A percentile compares a stretch with the other conserved stretches of the same genome.
These are phyloP conservation scores for Cystobasidiopsis lactophilus DNA, from an alignment of 768 basidiomycete species.

Conservation along the genomic window DNA sequence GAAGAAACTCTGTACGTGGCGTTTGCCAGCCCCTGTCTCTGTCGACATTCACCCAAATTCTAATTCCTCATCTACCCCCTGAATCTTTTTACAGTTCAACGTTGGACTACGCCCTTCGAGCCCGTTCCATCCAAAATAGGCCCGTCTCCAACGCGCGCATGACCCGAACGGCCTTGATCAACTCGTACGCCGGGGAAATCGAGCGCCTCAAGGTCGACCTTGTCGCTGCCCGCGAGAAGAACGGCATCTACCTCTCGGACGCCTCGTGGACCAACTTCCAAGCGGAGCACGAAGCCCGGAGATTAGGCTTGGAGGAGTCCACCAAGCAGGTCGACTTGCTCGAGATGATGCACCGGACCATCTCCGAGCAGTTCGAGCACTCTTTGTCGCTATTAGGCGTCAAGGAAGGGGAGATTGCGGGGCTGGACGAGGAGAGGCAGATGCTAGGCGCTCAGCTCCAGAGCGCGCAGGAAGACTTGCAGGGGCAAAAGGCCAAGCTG, in stretches of 20 bases:
- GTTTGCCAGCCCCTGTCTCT: no score
- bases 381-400: slow-evolving; percentile 53
- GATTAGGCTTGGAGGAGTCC: slow-evolving; percentile 60
- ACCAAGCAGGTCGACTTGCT: slow-evolving; percentile 59
- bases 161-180: slow-evolving; percentile 72
- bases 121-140: slow-evolving; percentile 83
- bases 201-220: slow-evolving; percentile 77
- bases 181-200: slow-evolving; percentile 83
- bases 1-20: slow-evolving; percentile 88
- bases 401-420: slow-evolving; percentile 51
- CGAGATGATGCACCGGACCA: slow-evolving; percentile 54
- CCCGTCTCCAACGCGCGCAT: slow-evolving; percentile 89
- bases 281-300: slow-evolving; percentile 49
- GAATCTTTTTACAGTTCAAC: no score
- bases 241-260: slow-evolving; percentile 79
- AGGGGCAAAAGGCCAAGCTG: slow-evolving; percentile 36
- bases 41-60: no score
- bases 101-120: slow-evolving; percentile 82
- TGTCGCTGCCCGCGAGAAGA: slow-evolving; percentile 72
- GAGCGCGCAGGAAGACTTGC: slow-evolving; percentile 38
- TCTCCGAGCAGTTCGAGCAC: slow-evolving; percentile 79
- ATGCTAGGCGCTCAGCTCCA: slow-evolving; percentile 35
- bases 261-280: slow-evolving; percentile 72
- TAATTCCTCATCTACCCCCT: no score
- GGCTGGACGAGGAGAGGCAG: slow-evolving; percentile 37